Base-by-base conservation (phyloP, 306 rosid genomes). In the Lathyrus oleraceus region DNA sequence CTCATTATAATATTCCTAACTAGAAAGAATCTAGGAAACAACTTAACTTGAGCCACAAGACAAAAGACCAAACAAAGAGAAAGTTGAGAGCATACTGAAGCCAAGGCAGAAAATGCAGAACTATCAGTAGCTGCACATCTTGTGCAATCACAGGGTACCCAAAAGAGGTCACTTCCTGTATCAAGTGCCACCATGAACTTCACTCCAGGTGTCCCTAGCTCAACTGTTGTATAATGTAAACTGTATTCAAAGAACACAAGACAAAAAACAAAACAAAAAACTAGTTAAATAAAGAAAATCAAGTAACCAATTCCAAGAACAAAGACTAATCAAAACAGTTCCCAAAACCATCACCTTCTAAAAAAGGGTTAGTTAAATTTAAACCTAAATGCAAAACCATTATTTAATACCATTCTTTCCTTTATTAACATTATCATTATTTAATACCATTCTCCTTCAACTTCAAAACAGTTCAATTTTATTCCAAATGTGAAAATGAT, bases 111-210 rank as follows among this genome's bases (percentile, higher is more conserved):
- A 52, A 77, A 86, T 21, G 82, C 78, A 3, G 91, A 28, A 76
- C 86, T 85, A 65, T 71, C 88, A 4, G 82, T 73, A 36, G 95
- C 82, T 13, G 96, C 90, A 71, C 95, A 91, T 81, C 78, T 84
- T 71, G 71, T 86, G 59, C 97, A 91, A 51, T 91, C 97, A 83
- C 98, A 93, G 32, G 98, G 98, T 23, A 93, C 96, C 98, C 98
- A 93, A 65, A 93, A 85, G 19, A 93, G 79, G 76, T 90, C 96
- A 81, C 97, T 93, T 66, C 98, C 98, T 0, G 98, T 88, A 66
- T 93, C 98, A 72, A 93, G 87, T 14, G 97, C 98, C 82, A 90
- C 98, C 96, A 90, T 84, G 71, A 90, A 93, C 88, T 84, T 90
- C 85, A 82, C 83, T 78, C 97, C 96, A 8, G 98, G 98, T 23